A percentile compares a stretch with the other conserved stretches of the same genome.
Evolutionary conservation across 2,329 filamentous ascomycete genomes (phyloP).

Genomic region (Ceratocystis colombiana): DNA sequence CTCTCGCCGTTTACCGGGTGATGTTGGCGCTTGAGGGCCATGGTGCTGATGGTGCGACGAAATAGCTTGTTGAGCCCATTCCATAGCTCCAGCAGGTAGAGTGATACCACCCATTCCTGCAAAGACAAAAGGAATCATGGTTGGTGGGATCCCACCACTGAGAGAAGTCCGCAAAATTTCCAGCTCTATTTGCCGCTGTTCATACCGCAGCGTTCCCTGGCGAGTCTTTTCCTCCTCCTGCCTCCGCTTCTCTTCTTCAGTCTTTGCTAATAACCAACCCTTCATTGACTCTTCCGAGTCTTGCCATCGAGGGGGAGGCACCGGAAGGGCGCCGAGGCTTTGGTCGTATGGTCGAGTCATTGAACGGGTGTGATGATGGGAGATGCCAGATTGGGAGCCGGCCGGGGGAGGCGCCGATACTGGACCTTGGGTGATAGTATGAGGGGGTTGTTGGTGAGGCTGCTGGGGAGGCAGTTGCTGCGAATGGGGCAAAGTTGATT

Average conservation of each 20-base stretch:
- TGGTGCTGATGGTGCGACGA: conserved; percentile 31
- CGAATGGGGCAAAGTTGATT: background rate
- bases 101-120: conserved; percentile 57
- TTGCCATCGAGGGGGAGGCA: conserved; percentile 56
- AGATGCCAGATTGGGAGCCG: conserved; percentile 2
- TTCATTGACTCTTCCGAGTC: conserved; percentile 60
- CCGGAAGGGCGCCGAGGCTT: conserved; percentile 47
- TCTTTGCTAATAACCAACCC: conserved; percentile 59
- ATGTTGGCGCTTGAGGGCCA: conserved; percentile 30
- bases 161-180: conserved; percentile 62
- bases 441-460: background rate
- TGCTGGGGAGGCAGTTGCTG: background rate
- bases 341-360: conserved; percentile 27
- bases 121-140: conserved; percentile 66
- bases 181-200: conserved; percentile 63
- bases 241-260: conserved; percentile 61
- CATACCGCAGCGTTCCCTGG: conserved; percentile 55
- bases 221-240: conserved; percentile 64
- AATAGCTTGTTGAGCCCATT: conserved; percentile 60
- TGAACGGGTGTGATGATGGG: conserved; percentile 27
- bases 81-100: conserved; percentile 50
- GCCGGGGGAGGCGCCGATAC: conserved; percentile 25
- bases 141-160: conserved; percentile 59
- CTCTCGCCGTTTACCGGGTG: conserved; percentile 21
- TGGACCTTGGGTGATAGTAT: background rate